These are phyloP conservation scores for Annona cherimola DNA, from an alignment of 164 flowering plant genomes.

Conservation along the genomic window DNA sequence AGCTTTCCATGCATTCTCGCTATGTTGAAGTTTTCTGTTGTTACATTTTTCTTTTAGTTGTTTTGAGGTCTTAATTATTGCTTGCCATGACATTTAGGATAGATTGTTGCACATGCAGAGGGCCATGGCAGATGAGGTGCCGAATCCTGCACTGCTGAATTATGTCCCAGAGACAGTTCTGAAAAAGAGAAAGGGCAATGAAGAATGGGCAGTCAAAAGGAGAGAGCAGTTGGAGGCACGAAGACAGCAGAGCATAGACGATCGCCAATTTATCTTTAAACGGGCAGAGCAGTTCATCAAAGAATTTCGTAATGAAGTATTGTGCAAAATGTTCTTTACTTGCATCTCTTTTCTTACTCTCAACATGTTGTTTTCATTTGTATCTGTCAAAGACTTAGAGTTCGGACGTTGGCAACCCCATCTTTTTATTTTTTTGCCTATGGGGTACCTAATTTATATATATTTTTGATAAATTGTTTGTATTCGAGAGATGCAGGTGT, in stretches of 20 bases:
- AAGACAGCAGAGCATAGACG: constrained; percentile 30
- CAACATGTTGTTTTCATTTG: background rate
- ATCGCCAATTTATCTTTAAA: constrained; percentile 38
- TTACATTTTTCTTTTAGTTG: too few relatives aligned
- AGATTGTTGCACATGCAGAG: too few relatives aligned
- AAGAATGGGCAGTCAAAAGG: constrained; percentile 64
- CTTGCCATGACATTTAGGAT: too few relatives aligned
- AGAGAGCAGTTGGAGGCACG: constrained; percentile 47
- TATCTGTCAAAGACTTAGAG: background rate
- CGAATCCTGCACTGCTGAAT: constrained; percentile 32
- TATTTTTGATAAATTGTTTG: too few relatives aligned
- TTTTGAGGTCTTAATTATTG: too few relatives aligned
- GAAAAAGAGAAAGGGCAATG: constrained; percentile 74
- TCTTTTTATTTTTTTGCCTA: background rate
- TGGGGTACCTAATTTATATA: too few relatives aligned
- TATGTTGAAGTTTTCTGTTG: too few relatives aligned
- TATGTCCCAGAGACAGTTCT: constrained; percentile 57
- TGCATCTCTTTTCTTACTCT: background rate
- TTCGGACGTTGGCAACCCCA: background rate
- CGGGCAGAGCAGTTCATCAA: constrained; percentile 59
- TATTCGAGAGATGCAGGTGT: too few relatives aligned
- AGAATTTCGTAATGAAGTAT: constrained; percentile 55
- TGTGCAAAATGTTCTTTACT: background rate
- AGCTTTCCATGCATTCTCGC: too few relatives aligned
- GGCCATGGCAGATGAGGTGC: constrained; percentile 39